A percentile compares a stretch with the other conserved stretches of the same genome.
phyloP scores from a whole-genome alignment of 2,329 filamentous ascomycete genomes.

The Pseudogymnoascus sp. region DNA sequence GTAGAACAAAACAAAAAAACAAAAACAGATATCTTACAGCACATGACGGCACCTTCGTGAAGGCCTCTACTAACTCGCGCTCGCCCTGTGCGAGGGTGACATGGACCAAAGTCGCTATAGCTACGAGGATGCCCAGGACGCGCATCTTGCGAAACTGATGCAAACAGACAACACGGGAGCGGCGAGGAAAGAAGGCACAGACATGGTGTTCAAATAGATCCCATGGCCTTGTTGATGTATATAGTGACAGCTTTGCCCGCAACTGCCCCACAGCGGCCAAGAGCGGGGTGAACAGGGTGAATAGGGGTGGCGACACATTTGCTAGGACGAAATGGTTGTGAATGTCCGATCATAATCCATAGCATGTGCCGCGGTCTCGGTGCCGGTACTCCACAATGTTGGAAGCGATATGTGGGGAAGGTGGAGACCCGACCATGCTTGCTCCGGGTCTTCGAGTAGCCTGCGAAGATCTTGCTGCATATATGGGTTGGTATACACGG shows the following conservation, averaged over 20 bases:
- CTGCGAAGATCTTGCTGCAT: not conserved
- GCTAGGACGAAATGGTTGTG: not conserved
- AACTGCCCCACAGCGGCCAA: not conserved
- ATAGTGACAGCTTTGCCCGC: not conserved
- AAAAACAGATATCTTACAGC: not conserved
- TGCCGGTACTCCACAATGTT: not conserved
- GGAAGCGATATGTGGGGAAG: constrained; percentile 1
- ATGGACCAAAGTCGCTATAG: not conserved
- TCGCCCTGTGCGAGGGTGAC: not conserved
- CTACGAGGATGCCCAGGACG: not conserved
- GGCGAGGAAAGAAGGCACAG: not conserved
- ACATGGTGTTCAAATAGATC: not conserved
- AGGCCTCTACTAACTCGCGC: not conserved
- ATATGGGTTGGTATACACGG: not conserved
- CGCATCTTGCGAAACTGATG: constrained; percentile 4
- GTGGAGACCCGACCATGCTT: not conserved
- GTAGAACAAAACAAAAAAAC: not conserved
- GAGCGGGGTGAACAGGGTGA: constrained; percentile 3
- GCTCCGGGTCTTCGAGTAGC: not conserved
- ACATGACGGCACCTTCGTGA: constrained; percentile 7
- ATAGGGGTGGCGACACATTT: not conserved
- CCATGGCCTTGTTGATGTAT: constrained; percentile 5
- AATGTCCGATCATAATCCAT: constrained; percentile 1
- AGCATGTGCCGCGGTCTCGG: not conserved
- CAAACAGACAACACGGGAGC: not conserved